Evolutionary conservation across 768 basidiomycete species (phyloP).

Genomic region (Trametes cubensis): DNA sequence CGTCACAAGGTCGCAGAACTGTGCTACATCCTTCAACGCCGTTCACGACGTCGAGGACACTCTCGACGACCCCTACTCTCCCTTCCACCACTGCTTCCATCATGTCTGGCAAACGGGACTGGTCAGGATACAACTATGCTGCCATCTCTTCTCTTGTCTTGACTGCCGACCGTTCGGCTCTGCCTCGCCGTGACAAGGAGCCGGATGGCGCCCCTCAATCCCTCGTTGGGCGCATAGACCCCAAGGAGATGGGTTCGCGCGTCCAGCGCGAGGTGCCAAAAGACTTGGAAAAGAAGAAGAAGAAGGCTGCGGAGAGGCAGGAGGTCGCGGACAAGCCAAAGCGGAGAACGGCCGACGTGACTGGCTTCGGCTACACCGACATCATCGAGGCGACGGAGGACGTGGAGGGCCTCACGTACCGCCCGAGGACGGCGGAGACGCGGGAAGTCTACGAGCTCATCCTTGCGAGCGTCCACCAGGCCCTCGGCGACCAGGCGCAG

Average conservation of each 20-base stretch:
- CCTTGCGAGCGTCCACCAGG: conserved; percentile 75
- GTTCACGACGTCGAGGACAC: conserved; percentile 22
- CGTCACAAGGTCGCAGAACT: not conserved
- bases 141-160: conserved; percentile 94
- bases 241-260: conserved; percentile 91
- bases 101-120: conserved; percentile 69
- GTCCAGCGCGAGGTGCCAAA: conserved; percentile 82
- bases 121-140: conserved; percentile 94
- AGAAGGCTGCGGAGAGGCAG: conserved; percentile 67
- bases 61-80: conserved; percentile 4
- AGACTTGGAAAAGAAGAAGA: conserved; percentile 93
- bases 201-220: conserved; percentile 96
- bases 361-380: conserved; percentile 81
- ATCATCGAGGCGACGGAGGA: conserved; percentile 94
- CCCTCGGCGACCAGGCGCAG: conserved; percentile 93
- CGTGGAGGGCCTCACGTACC: conserved; percentile 90
- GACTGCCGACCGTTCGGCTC: conserved; percentile 81
- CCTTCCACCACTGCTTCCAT: conserved; percentile 9
- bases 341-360: conserved; percentile 56
- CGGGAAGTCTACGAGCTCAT: conserved; percentile 93
- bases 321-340: conserved; percentile 64
- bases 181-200: conserved; percentile 90
- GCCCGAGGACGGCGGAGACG: conserved; percentile 92
- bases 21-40: conserved; percentile 12
- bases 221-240: conserved; percentile 87